A percentile compares a stretch with the other conserved stretches of the same genome.
Evolutionary conservation across 179 eudicot species (phyloP).

Genomic region (Beta lomatogona): DNA sequence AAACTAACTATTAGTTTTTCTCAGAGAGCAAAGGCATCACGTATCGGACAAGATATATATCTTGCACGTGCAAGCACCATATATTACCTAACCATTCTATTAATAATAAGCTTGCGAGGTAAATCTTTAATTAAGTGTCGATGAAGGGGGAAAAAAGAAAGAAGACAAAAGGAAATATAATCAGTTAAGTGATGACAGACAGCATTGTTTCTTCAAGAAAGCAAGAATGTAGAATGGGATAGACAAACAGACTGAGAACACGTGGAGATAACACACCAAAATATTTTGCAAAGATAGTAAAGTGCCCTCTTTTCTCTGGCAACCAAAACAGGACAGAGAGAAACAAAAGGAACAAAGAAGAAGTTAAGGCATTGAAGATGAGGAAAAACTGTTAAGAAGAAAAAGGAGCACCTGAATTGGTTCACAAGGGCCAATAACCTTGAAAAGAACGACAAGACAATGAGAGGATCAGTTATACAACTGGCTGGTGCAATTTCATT

Average conservation of each 20-base stretch:
- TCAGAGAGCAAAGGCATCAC: neutral
- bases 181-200: neutral
- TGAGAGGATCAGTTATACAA: neutral
- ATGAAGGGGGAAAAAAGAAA: neutral
- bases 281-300: neutral
- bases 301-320: neutral
- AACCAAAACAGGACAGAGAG: neutral
- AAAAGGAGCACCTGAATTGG: neutral
- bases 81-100: neutral
- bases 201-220: neutral
- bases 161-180: neutral
- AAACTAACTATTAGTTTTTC: neutral
- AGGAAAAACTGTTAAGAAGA: neutral
- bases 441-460: neutral
- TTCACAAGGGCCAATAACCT: neutral
- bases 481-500: neutral
- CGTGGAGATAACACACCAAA: neutral
- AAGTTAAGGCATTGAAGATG: neutral
- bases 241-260: neutral
- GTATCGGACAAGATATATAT: neutral
- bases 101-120: neutral
- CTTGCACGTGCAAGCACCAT: neutral
- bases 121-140: neutral
- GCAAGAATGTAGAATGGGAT: neutral
- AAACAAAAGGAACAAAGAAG: neutral